Percentiles rank a stretch among this genome's conserved stretches.
phyloP scores from a whole-genome alignment of 352 stramenopile genomes.

The Phytophthora pistaciae region DNA sequence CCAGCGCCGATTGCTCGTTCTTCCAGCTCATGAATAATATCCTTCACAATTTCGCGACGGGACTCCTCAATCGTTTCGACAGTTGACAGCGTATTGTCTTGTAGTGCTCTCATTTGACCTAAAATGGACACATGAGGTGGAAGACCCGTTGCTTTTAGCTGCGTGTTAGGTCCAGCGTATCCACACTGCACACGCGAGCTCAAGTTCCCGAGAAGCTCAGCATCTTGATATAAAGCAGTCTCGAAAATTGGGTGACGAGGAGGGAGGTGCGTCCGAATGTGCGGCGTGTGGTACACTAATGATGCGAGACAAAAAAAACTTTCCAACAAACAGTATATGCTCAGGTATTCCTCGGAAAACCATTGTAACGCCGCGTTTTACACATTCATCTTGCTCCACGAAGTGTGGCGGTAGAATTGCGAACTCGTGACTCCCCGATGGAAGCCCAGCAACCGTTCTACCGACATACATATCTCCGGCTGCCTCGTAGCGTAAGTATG shows the following conservation, averaged over 20 bases:
- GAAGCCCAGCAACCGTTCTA: constrained; percentile 22
- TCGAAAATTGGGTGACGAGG: constrained; percentile 6
- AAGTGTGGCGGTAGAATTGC: constrained; percentile 29
- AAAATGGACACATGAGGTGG: constrained; percentile 22
- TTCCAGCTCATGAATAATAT: constrained; percentile 18
- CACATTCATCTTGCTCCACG: not conserved
- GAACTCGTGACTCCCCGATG: constrained; percentile 19
- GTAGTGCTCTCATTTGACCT: constrained; percentile 16
- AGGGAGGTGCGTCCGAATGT: not conserved
- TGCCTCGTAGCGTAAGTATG: constrained; percentile 26
- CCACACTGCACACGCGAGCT: not conserved
- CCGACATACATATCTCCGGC: constrained; percentile 10
- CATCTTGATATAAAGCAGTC: constrained; percentile 14
- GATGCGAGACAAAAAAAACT: constrained; percentile 18
- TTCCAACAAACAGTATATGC: constrained; percentile 5
- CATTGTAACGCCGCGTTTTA: not conserved
- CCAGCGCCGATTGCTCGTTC: constrained; percentile 20
- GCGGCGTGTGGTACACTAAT: not conserved
- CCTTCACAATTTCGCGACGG: constrained; percentile 2
- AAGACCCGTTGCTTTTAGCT: constrained; percentile 16
- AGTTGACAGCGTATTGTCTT: constrained; percentile 1
- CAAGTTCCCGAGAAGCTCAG: not conserved
- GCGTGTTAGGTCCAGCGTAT: not conserved
- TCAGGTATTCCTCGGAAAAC: constrained; percentile 18
- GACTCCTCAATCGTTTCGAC: constrained; percentile 10